phyloP scores from a whole-genome alignment of 176 grass and related monocot genomes.

The Canna indica region DNA sequence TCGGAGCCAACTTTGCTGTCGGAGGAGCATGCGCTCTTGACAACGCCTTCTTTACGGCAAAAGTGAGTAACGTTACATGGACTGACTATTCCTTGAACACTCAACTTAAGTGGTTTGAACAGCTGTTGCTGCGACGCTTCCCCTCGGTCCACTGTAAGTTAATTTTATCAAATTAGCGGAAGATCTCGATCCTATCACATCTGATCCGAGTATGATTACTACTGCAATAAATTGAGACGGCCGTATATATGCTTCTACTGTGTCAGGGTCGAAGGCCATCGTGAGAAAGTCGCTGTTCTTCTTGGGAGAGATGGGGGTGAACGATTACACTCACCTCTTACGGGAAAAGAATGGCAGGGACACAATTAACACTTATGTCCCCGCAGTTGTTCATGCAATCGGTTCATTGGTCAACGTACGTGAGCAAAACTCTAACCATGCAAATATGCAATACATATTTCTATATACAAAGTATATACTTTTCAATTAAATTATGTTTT shows the following conservation, averaged over 20 bases:
- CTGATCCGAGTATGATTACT: no score
- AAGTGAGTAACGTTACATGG: background rate
- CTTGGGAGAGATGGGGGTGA: conserved; percentile 7
- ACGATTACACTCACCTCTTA: background rate
- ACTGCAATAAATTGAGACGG: no score
- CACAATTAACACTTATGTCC: background rate
- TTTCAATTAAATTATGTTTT: no score
- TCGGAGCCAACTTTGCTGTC: conserved; percentile 6
- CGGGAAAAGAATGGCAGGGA: no score
- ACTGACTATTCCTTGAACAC: background rate
- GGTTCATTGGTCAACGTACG: background rate
- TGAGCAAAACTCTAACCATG: background rate
- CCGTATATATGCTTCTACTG: no score
- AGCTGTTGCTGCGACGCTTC: background rate
- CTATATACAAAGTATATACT: no score
- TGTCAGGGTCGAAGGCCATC: background rate
- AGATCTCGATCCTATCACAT: no score
- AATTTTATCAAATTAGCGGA: no score
- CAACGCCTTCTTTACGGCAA: background rate
- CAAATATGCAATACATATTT: no score
- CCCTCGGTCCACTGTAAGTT: no score
- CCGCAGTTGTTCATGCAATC: background rate
- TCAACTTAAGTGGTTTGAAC: background rate
- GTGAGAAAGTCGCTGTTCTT: background rate
- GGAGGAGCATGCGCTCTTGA: background rate